Conservation (phyloP, 306 rosid species). For the Carpinus fangiana region DNA sequence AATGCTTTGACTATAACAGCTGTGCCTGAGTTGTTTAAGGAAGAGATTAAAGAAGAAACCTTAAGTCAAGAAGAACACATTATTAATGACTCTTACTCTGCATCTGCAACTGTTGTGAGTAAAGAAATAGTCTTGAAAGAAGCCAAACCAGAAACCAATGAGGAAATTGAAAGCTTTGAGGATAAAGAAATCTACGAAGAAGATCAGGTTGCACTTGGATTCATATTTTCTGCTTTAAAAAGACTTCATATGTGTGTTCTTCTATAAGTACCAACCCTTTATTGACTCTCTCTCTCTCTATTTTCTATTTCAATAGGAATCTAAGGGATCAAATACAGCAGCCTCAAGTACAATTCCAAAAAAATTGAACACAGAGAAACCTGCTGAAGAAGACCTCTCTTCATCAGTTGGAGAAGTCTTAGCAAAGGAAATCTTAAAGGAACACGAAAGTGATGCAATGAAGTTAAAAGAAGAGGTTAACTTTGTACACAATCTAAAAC, state of each 20-base stretch:
- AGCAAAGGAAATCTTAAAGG: constrained; percentile 16
- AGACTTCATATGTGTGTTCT: too few species aligned
- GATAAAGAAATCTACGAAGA: too few species aligned
- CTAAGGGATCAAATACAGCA: background rate
- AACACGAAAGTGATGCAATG: background rate
- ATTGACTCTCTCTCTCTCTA: too few species aligned
- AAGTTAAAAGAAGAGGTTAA: constrained; percentile 29
- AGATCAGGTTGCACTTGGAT: too few species aligned
- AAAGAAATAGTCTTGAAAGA: too few species aligned
- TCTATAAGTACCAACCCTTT: too few species aligned
- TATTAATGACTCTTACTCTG: background rate
- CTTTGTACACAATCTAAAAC: background rate
- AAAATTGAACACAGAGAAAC: constrained; percentile 16
- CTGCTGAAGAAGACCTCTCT: constrained; percentile 19
- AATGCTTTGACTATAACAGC: constrained; percentile 9
- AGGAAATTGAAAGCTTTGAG: too few species aligned
- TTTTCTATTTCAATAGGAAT: constrained; percentile 9
- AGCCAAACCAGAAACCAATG: too few species aligned
- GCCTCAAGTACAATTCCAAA: constrained; percentile 12
- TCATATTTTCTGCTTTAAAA: too few species aligned
- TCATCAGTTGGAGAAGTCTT: background rate
- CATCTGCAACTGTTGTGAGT: background rate
- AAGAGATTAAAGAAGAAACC: constrained; percentile 7
- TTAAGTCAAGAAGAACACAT: constrained; percentile 7
- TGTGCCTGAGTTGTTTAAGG: background rate